These are phyloP conservation scores for Sorghum bicolor DNA, from an alignment of 176 grass and related monocot genomes.

Conservation along the genomic window DNA sequence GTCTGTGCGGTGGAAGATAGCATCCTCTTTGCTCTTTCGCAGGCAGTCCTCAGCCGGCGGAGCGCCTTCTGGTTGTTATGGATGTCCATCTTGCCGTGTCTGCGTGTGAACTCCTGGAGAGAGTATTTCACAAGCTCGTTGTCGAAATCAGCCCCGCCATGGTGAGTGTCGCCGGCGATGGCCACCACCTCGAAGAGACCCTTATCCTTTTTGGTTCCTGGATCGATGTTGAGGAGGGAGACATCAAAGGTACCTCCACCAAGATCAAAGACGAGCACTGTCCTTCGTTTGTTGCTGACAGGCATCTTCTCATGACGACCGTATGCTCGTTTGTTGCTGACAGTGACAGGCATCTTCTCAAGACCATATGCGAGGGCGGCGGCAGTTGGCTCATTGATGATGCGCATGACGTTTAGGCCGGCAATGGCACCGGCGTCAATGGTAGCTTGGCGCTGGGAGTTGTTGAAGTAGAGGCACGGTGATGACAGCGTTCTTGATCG, in stretches of 20 bases:
- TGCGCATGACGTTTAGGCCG: conserved; percentile 52
- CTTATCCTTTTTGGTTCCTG: too few relatives aligned
- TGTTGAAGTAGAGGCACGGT: conserved; percentile 68
- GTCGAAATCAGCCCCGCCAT: too few relatives aligned
- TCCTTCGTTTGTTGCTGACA: too few relatives aligned
- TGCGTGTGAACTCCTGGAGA: too few relatives aligned
- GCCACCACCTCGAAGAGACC: too few relatives aligned
- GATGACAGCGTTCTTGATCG: conserved; percentile 48
- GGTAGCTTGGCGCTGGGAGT: conserved; percentile 65
- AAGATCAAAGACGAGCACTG: conserved; percentile 62
- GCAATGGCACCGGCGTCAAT: too few relatives aligned
- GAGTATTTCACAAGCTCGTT: too few relatives aligned
- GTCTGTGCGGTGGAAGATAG: conserved; percentile 36
- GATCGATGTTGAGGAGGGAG: too few relatives aligned
- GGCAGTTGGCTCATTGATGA: conserved; percentile 65
- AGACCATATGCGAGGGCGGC: conserved; percentile 61
- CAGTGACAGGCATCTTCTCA: conserved; percentile 26
- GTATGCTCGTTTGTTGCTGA: background rate
- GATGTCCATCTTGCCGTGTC: too few relatives aligned
- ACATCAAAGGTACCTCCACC: too few relatives aligned
- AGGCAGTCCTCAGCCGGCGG: conserved; percentile 31
- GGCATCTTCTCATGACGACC: too few relatives aligned
- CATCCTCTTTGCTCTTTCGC: conserved; percentile 59
- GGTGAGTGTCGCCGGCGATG: too few relatives aligned
- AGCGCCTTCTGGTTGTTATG: conserved; percentile 39